Percentiles rank a stretch among this genome's conserved stretches.
These are phyloP conservation scores for Prunus yedoensis DNA, from an alignment of 331 rosid species.

Conservation along the genomic window DNA sequence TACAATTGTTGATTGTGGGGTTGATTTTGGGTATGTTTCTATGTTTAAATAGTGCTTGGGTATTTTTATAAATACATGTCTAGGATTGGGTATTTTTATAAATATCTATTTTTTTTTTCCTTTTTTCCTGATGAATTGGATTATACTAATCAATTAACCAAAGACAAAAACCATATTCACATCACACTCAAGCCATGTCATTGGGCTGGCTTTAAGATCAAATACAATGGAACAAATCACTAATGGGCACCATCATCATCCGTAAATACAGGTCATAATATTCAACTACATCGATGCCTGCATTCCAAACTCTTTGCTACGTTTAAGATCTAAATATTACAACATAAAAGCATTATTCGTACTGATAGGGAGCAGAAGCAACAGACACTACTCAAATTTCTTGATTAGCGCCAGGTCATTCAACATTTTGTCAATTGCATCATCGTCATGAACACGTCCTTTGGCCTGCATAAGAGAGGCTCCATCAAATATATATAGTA, in stretches of 20 bases:
- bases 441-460: slow-evolving; percentile 93
- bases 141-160: too few species aligned
- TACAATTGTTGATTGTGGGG: too few species aligned
- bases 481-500: not conserved
- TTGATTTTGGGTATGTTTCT: too few species aligned
- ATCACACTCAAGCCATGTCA: not conserved
- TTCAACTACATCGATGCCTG: not conserved
- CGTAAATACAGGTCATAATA: not conserved
- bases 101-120: too few species aligned
- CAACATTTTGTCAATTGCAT: slow-evolving; percentile 92
- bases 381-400: slow-evolving; percentile 61
- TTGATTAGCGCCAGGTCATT: slow-evolving; percentile 76
- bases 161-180: too few species aligned
- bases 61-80: too few species aligned
- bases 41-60: too few species aligned
- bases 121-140: too few species aligned
- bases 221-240: not conserved
- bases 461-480: slow-evolving; percentile 58
- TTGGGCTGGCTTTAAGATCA: not conserved
- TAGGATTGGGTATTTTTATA: too few species aligned
- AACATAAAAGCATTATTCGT: not conserved
- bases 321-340: slow-evolving; percentile 8
- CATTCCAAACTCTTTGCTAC: too few species aligned
- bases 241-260: not conserved
- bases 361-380: not conserved